A percentile compares a stretch with the other conserved stretches of the same genome.
Evolutionary conservation across 345 rosid genomes (phyloP).

Genomic region (Eucalyptus sp.): DNA sequence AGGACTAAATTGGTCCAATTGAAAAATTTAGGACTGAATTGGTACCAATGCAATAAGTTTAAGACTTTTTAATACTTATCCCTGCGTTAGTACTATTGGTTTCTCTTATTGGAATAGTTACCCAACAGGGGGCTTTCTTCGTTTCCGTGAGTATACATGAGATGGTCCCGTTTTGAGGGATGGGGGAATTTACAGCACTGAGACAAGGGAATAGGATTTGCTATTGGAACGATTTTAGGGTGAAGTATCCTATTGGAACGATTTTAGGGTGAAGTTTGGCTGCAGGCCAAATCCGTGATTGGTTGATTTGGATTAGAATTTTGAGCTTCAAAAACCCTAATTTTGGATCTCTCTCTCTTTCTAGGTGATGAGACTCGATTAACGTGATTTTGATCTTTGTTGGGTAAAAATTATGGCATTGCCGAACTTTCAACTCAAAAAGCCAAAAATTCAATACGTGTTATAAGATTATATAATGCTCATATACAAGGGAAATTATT

Average conservation of each 20-base stretch:
- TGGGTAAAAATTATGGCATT: not conserved
- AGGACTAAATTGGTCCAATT: no score
- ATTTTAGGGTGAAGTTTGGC: not conserved
- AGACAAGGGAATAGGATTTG: not conserved
- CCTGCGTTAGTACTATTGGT: not conserved
- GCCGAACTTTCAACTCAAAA: not conserved
- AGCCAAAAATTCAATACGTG: not conserved
- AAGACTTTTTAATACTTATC: no score
- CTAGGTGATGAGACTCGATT: not conserved
- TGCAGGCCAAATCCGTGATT: not conserved
- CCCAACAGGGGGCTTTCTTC: not conserved
- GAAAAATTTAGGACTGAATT: no score
- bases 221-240: not conserved
- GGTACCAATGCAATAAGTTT: no score
- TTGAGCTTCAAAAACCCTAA: not conserved
- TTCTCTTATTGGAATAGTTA: not conserved
- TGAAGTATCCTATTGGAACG: not conserved
- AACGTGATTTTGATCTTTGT: not conserved
- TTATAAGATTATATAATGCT: not conserved
- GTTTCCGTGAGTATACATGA: not conserved
- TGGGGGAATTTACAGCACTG: not conserved
- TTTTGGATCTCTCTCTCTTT: not conserved
- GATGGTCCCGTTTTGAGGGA: not conserved
- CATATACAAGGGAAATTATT: not conserved
- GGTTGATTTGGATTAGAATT: not conserved